These are phyloP conservation scores for Skeletonema menzelii DNA, from an alignment of 108 stramenopile species.

Conservation along the genomic window DNA sequence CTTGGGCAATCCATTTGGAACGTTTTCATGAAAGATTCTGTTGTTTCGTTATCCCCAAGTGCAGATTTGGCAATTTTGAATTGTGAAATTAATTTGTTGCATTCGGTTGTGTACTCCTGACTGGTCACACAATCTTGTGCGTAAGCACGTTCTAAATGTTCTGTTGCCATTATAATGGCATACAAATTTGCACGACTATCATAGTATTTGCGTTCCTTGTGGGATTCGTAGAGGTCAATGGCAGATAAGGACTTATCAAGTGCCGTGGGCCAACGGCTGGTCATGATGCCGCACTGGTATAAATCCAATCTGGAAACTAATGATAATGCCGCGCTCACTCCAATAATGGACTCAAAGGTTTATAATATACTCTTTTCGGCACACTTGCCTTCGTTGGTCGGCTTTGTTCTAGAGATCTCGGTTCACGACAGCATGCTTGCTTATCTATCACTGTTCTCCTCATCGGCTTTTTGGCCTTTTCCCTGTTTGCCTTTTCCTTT, in stretches of 20 bases:
- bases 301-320: too few relatives aligned
- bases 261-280: slow-evolving; percentile 21
- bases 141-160: slow-evolving; percentile 95
- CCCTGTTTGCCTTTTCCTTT: too few relatives aligned
- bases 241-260: slow-evolving; percentile 39
- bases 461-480: too few relatives aligned
- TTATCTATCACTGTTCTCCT: too few relatives aligned
- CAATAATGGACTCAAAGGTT: too few relatives aligned
- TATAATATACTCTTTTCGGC: too few relatives aligned
- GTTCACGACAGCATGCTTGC: too few relatives aligned
- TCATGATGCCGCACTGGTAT: too few relatives aligned
- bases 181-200: slow-evolving; percentile 93
- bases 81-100: slow-evolving; percentile 94
- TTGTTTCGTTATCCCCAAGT: slow-evolving; percentile 41
- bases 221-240: slow-evolving; percentile 64
- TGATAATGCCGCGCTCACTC: too few relatives aligned
- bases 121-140: slow-evolving; percentile 88
- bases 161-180: slow-evolving; percentile 95
- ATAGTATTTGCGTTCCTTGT: slow-evolving; percentile 72
- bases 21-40: slow-evolving; percentile 75
- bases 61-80: slow-evolving; percentile 92
- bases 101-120: slow-evolving; percentile 87
- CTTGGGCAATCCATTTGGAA: slow-evolving; percentile 98
- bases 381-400: too few relatives aligned
- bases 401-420: too few relatives aligned